Conservation (phyloP, 164 flowering plant species). For the Euptelea pleiosperma region DNA sequence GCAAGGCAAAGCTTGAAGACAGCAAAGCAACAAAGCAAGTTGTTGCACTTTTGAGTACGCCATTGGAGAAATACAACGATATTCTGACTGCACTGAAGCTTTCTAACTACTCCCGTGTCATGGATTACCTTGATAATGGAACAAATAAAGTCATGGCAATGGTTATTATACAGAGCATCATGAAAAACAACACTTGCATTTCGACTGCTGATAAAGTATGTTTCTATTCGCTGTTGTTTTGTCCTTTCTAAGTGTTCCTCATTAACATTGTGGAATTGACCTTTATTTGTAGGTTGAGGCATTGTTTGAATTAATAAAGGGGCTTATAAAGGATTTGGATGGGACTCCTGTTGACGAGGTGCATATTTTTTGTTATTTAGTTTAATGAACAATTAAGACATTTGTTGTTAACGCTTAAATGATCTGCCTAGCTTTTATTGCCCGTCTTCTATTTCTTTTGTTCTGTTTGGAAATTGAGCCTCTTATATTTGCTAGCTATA, state of each 20-base stretch:
- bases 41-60: constrained; percentile 96
- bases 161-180: constrained; percentile 86
- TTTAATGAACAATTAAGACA: no score
- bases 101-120: constrained; percentile 89
- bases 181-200: constrained; percentile 75
- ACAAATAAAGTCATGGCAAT: constrained; percentile 96
- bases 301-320: constrained; percentile 88
- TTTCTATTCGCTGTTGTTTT: constrained; percentile 8
- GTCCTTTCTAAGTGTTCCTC: not conserved
- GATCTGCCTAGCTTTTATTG: no score
- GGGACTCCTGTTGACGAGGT: constrained; percentile 72
- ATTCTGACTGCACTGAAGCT: constrained; percentile 79
- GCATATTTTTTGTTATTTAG: not conserved
- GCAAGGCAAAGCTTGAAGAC: constrained; percentile 75
- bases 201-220: constrained; percentile 81
- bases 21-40: constrained; percentile 88
- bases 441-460: no score
- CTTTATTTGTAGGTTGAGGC: constrained; percentile 71
- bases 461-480: no score
- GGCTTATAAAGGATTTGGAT: constrained; percentile 82
- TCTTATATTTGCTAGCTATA: no score
- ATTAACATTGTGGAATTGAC: not conserved
- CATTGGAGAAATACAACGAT: constrained; percentile 89
- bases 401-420: no score
- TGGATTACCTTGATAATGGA: constrained; percentile 84